Percentiles rank a stretch among this genome's conserved stretches.
Conservation (phyloP, 148 eudicot genomes). For the Talinum fruticosum region DNA sequence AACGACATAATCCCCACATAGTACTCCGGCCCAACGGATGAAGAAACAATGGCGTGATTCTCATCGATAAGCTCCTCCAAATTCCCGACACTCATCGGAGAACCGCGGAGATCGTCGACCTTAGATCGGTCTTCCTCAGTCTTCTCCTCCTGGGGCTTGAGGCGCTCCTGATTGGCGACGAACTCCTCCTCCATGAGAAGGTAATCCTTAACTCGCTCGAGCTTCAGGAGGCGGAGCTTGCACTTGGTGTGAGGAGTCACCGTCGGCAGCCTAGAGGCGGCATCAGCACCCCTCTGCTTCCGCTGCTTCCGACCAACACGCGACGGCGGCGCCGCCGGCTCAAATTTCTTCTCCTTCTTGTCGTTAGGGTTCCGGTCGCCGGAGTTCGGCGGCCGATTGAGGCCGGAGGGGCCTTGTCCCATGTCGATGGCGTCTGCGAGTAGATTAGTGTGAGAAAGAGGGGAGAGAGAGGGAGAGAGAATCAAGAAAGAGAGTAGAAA, state of each 20-base stretch:
- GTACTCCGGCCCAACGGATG: conserved; percentile 92
- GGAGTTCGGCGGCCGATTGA: conserved; percentile 42
- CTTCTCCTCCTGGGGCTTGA: conserved; percentile 89
- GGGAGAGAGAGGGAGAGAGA: no score
- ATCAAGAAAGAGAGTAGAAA: no score
- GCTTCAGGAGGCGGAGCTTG: conserved; percentile 66
- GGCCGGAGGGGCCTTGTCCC: conserved; percentile 66
- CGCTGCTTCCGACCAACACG: conserved; percentile 88
- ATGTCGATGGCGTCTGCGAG: conserved; percentile 15
- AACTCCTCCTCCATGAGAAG: conserved; percentile 87
- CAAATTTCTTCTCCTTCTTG: conserved; percentile 76
- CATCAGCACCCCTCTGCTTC: conserved; percentile 73
- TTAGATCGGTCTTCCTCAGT: conserved; percentile 83
- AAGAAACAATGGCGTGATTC: conserved; percentile 86
- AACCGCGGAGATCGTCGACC: conserved; percentile 81
- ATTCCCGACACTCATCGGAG: conserved; percentile 91
- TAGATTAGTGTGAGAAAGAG: no score
- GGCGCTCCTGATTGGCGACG: conserved; percentile 77
- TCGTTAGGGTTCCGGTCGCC: conserved; percentile 55
- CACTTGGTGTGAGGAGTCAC: conserved; percentile 82
- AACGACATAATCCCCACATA: conserved; percentile 81
- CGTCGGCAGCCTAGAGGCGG: conserved; percentile 61
- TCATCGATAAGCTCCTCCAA: conserved; percentile 90
- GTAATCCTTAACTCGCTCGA: conserved; percentile 82
- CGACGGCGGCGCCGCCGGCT: conserved; percentile 78